Base-by-base conservation (phyloP, 2,329 filamentous ascomycete genomes). In the Venturia oleaginea region DNA sequence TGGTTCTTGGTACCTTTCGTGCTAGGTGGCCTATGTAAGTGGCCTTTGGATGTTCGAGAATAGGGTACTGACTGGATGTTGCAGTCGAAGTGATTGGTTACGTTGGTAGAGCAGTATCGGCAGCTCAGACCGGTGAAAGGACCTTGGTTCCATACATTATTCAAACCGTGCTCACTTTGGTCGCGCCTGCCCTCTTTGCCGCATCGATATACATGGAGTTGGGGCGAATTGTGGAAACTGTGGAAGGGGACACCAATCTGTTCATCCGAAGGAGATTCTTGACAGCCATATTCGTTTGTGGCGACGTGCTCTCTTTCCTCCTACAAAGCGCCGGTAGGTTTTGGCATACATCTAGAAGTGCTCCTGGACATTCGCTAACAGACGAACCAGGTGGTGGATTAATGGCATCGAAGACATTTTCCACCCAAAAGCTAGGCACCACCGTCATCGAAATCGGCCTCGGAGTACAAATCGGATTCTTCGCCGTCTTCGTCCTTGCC, bases 41-140 rank as follows among this genome's bases (percentile, higher is more conserved):
- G 69, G 68, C 24, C 40, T 43, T n/a, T 37, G 38, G 27, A 46
- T 55, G 71, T 37, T 65, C 37, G 64, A 64, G 13, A 30, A 15
- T n/a, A 10, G 17, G n/a, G 22, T 69, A 1, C 65, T 67, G 48
- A 68, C 67, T 64, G 60, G 60, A 68, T 55, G 67, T 7, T 34
- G 37, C 27, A 83, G 80, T 83, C 69, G 80, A 84, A 68, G 71
- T 74, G 0, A 73, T 84, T 24, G 83, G 83, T 19, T 84, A 84
- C 68, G 70, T 81, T 46, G 80, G 78, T 15, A 79, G 83, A 63
- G 72, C 78, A 4, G 68, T 81, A 27, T 79, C 79, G 0, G 72
- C 75, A 0, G 62, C 67, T 0, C 71, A 81, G 59, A 73, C 75
- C n/a, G 73, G 73, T 42, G 70, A 79, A 62, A 77, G 76, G 64